Conservation (phyloP, 2,329 filamentous ascomycete genomes). For the Coniella vitis region DNA sequence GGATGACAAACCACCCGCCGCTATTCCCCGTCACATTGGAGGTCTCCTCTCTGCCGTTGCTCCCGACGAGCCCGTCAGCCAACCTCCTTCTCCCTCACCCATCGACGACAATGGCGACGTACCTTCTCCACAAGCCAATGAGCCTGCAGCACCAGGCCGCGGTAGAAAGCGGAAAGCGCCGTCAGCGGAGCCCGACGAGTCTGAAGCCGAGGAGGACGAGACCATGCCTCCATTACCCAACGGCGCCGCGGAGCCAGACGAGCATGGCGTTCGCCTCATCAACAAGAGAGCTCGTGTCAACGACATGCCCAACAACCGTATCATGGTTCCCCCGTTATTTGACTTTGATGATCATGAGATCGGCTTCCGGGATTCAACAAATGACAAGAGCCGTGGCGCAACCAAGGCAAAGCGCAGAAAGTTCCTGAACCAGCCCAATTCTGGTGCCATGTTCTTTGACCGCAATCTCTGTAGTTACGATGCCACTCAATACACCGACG, state of each 20-base stretch:
- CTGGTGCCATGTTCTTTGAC: constrained; percentile 47
- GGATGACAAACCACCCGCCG: constrained; percentile 25
- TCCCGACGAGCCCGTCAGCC: constrained; percentile 21
- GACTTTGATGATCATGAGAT: constrained; percentile 48
- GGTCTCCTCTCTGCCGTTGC: constrained; percentile 29
- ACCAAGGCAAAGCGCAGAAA: constrained; percentile 46
- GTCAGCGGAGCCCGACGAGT: constrained; percentile 7
- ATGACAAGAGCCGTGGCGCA: constrained; percentile 47
- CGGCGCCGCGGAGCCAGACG: constrained; percentile 41
- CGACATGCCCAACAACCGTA: constrained; percentile 40
- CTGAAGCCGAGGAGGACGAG: constrained; percentile 13
- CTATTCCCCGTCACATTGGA: constrained; percentile 34
- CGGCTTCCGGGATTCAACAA: constrained; percentile 52
- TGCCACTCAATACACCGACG: constrained; percentile 38
- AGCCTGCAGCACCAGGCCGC: constrained; percentile 8
- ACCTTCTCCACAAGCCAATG: constrained; percentile 11
- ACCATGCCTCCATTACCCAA: constrained; percentile 26
- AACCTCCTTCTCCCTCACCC: constrained; percentile 21
- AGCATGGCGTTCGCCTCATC: constrained; percentile 44
- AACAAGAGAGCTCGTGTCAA: constrained; percentile 31
- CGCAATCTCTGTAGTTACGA: constrained; percentile 48
- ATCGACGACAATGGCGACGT: constrained; percentile 18
- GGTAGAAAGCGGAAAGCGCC: constrained; percentile 13
- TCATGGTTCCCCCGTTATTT: constrained; percentile 44
- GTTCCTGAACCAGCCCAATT: constrained; percentile 48